Conservation (phyloP, 257 asterid genomes). For the Buddleja alternifolia region DNA sequence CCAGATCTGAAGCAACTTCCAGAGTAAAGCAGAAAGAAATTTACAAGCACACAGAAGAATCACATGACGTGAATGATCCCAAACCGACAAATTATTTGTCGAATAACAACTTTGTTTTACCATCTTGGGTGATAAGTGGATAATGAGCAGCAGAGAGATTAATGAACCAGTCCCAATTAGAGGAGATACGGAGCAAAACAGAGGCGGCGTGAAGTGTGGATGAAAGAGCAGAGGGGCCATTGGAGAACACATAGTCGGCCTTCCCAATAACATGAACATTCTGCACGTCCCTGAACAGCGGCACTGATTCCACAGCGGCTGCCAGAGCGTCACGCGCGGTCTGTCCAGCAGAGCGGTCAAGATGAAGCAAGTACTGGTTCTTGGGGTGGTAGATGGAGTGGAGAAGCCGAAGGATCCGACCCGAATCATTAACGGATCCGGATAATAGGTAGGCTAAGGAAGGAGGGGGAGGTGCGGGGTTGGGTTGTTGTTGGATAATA, state of each 20-base stretch:
- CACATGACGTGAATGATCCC: too few species aligned
- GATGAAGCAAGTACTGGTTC: conserved; percentile 77
- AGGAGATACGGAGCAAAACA: conserved; percentile 54
- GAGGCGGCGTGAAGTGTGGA: conserved; percentile 86
- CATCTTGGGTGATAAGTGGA: conserved; percentile 93
- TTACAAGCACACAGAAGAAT: too few species aligned
- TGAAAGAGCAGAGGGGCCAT: conserved; percentile 74
- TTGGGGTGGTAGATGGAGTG: conserved; percentile 77
- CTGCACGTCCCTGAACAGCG: conserved; percentile 70
- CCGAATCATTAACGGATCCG: conserved; percentile 72
- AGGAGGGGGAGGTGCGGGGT: conserved; percentile 63
- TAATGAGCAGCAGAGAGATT: conserved; percentile 75
- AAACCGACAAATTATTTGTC: conserved; percentile 1
- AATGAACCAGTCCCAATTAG: conserved; percentile 93
- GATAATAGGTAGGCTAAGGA: conserved; percentile 72
- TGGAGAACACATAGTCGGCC: conserved; percentile 56
- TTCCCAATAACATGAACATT: conserved; percentile 81
- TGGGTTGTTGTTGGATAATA: conserved; percentile 21
- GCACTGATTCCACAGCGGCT: conserved; percentile 50
- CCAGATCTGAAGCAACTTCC: conserved; percentile 11
- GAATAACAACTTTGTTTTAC: conserved; percentile 34
- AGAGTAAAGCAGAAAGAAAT: conserved; percentile 11
- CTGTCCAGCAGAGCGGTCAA: conserved; percentile 63
- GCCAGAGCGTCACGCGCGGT: conserved; percentile 73
- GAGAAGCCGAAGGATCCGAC: conserved; percentile 67